Conservation (phyloP, 768 basidiomycete genomes). For the Pleurotus sapidus region DNA sequence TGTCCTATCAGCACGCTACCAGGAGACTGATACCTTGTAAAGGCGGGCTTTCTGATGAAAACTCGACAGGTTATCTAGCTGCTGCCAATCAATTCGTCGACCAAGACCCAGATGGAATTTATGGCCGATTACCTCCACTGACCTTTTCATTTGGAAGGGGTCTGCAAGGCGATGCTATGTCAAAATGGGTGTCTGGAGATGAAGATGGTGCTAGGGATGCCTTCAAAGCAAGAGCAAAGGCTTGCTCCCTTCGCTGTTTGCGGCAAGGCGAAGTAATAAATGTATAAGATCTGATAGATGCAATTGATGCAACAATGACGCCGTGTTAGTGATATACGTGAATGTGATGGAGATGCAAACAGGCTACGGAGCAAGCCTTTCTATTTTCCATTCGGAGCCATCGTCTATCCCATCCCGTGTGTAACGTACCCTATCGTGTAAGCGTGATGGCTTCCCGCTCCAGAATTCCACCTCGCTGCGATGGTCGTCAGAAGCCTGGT, state of each 20-base stretch:
- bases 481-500: constrained; percentile 10
- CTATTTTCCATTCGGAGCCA: constrained; percentile 70
- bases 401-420: constrained; percentile 48
- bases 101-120: constrained; percentile 28
- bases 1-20: too few relatives aligned
- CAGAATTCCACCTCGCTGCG: constrained; percentile 94
- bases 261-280: constrained; percentile 22
- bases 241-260: constrained; percentile 39
- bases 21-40: neutral
- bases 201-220: constrained; percentile 33
- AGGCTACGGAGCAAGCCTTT: constrained; percentile 70
- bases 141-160: constrained; percentile 51
- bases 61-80: constrained; percentile 38
- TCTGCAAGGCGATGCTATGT: constrained; percentile 47
- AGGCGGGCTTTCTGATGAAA: constrained; percentile 42
- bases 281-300: neutral
- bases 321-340: too few relatives aligned
- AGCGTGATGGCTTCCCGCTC: constrained; percentile 91
- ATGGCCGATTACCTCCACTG: constrained; percentile 38
- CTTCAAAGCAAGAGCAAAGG: constrained; percentile 40
- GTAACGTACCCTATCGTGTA: constrained; percentile 89
- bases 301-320: too few relatives aligned
- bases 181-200: constrained; percentile 44
- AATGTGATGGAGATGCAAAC: too few relatives aligned
- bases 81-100: constrained; percentile 37